Evolutionary conservation across 441 rosid genomes (phyloP).

Genomic region (Adansonia rubrostipa): DNA sequence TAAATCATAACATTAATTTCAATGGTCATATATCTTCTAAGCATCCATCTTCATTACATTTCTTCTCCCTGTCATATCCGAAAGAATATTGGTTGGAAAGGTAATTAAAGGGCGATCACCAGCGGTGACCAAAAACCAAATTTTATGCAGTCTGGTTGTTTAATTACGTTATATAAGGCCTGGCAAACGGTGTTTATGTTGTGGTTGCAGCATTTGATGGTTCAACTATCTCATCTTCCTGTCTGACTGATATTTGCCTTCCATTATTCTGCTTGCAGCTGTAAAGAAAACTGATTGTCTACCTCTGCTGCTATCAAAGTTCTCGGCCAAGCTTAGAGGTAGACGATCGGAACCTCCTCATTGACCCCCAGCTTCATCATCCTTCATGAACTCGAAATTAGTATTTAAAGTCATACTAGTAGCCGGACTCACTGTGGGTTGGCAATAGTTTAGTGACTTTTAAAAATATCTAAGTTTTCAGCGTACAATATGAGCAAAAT

Average conservation of each 20-base stretch:
- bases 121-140: not conserved
- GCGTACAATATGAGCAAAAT: slow-evolving; percentile 32
- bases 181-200: not conserved
- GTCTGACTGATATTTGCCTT: slow-evolving; percentile 28
- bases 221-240: slow-evolving; percentile 11
- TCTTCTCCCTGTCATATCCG: not conserved
- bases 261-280: slow-evolving; percentile 43
- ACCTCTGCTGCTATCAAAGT: slow-evolving; percentile 49
- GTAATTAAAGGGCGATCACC: not conserved
- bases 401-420: slow-evolving; percentile 61
- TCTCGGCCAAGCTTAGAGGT: slow-evolving; percentile 68
- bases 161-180: not conserved
- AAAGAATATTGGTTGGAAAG: slow-evolving; percentile 6
- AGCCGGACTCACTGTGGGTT: slow-evolving; percentile 63
- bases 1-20: not conserved
- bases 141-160: not conserved
- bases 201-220: not conserved
- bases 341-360: slow-evolving; percentile 41
- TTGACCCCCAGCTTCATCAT: slow-evolving; percentile 37
- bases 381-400: slow-evolving; percentile 52
- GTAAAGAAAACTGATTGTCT: slow-evolving; percentile 47
- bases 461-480: slow-evolving; percentile 14
- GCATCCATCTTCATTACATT: not conserved
- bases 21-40: not conserved
- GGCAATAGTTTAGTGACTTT: slow-evolving; percentile 52